These are phyloP conservation scores for Malus hybrid DNA, from an alignment of 331 rosid species.

Conservation along the genomic window DNA sequence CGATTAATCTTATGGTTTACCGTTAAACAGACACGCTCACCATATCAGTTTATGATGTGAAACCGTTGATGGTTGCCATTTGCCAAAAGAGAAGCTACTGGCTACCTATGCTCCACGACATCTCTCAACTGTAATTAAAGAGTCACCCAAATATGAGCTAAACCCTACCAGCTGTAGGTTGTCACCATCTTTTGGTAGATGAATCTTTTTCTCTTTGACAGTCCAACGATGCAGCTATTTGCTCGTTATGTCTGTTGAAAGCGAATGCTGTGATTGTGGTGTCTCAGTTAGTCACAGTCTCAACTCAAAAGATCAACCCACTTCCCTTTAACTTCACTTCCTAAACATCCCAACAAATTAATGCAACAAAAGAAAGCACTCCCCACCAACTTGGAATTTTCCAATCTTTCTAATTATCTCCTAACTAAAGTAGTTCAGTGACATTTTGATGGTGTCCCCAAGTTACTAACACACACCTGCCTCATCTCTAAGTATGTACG, in stretches of 20 bases:
- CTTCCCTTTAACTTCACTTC: background rate
- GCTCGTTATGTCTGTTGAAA: constrained; percentile 24
- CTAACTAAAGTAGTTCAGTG: background rate
- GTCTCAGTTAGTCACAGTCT: constrained; percentile 74
- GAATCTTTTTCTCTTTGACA: background rate
- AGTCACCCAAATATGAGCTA: background rate
- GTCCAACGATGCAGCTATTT: background rate
- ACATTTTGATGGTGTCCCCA: constrained; percentile 28
- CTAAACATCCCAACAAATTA: constrained; percentile 5
- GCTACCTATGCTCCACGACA: background rate
- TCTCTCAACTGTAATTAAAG: background rate
- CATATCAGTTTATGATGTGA: no score
- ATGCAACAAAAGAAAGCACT: background rate
- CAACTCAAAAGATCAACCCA: constrained; percentile 19
- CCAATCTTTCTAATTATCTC: constrained; percentile 1
- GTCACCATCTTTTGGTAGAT: background rate
- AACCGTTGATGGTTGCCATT: background rate
- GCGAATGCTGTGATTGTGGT: constrained; percentile 44
- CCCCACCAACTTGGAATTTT: constrained; percentile 34
- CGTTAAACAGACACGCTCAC: no score
- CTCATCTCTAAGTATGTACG: constrained; percentile 10
- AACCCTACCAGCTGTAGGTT: background rate
- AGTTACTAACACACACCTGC: constrained; percentile 10
- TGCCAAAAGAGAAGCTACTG: background rate
- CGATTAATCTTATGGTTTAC: no score